Base-by-base conservation (phyloP, 225 moss, liverwort and hornwort genomes). In the Physcomitrium patens region DNA sequence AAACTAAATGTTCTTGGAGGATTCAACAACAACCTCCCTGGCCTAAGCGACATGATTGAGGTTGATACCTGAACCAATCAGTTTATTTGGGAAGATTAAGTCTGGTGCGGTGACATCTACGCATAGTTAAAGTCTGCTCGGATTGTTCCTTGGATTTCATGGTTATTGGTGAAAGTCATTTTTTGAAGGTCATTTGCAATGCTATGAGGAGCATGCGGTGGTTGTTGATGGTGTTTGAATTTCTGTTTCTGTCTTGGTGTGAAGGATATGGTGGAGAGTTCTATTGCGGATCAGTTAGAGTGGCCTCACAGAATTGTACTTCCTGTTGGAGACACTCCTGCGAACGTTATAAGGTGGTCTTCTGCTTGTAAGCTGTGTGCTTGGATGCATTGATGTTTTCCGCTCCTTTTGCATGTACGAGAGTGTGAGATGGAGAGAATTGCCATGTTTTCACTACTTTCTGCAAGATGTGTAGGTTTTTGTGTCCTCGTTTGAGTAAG, bases 291-390 rank as follows among this genome's bases (percentile, higher is more conserved):
- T 71, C 87, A 85, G 65, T 75, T 99, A 31, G 82, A 95, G 80
- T 99, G 97, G 97, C 97, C 97, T 5, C 97, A 99, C 82, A 93
- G 97, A 83, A 81, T 86, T 10, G 89, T 99, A 59, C 66, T 88
- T 44, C 91, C 94, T 63, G 78, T 99, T 77, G 91, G 91, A 50
- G 58, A 86, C 58, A 85, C 90, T 50, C 82, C 90, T 68, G 79
- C 81, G 37, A 72, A 91, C 60, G 61, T 93, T 67, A 81, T 76
- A 37, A 85, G 86, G 86, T 86, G 54, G 16, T 70, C 78, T 57
- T 31, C 62, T 68, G 31, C 31, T 81, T 28, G 24, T 16, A 45
- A 24, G 5, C 43, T 62, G 3, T 77, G 17, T 1, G 27, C 22
- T 66, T 49, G 22, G 42, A 27, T 2, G 8, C 22, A 12, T 23